phyloP scores from a whole-genome alignment of 495 filamentous ascomycete genomes.

The Cercophora scortea region DNA sequence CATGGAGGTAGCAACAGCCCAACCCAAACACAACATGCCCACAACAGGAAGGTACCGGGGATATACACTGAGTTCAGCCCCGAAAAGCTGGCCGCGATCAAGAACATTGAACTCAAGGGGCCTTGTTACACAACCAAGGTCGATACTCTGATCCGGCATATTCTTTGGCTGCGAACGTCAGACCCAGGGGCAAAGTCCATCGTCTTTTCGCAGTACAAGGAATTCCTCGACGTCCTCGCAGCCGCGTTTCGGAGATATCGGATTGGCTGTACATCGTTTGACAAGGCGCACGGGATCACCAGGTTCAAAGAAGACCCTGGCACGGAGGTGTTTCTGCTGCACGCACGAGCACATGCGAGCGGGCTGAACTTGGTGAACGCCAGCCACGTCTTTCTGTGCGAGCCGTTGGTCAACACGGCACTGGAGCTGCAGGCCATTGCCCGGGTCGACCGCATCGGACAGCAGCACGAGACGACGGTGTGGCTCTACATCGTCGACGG shows the following conservation, averaged over 20 bases:
- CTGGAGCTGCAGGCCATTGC: conserved; percentile 92
- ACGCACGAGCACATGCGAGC: conserved; percentile 78
- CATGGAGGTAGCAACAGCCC: not conserved
- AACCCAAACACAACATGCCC: not conserved
- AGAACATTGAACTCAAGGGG: conserved; percentile 64
- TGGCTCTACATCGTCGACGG: conserved; percentile 89
- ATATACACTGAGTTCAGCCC: conserved; percentile 75
- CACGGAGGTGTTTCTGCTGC: conserved; percentile 78
- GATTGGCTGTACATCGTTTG: conserved; percentile 65
- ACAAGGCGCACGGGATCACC: conserved; percentile 53
- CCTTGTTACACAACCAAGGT: conserved; percentile 81
- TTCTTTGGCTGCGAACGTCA: conserved; percentile 73
- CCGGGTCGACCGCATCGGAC: conserved; percentile 88
- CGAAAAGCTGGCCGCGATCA: conserved; percentile 67
- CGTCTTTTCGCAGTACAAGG: conserved; percentile 75
- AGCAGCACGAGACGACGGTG: conserved; percentile 78
- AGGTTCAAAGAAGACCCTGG: conserved; percentile 68
- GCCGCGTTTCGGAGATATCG: conserved; percentile 57
- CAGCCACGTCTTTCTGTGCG: conserved; percentile 89
- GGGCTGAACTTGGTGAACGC: conserved; percentile 88
- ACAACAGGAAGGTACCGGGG: conserved; percentile 16
- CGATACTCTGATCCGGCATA: conserved; percentile 70
- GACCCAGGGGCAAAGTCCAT: conserved; percentile 87
- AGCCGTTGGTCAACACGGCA: conserved; percentile 86
- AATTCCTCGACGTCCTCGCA: conserved; percentile 69